Evolutionary conservation across 495 filamentous ascomycete genomes (phyloP), one percentile per base, ranked within the genome.

Genomic region (Entonaema liquescens): DNA sequence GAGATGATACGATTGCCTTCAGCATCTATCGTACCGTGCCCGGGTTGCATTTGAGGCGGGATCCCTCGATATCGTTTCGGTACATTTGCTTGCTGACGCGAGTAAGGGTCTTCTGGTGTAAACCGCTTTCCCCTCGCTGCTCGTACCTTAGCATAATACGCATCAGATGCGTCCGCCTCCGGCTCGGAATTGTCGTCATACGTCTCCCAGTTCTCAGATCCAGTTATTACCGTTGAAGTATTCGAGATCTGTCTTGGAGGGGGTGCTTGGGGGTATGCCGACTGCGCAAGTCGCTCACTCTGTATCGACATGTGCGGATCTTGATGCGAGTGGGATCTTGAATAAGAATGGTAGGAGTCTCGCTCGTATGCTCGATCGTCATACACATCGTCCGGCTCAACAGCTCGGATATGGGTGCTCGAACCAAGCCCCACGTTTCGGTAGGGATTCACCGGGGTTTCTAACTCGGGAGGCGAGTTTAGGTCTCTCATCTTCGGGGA

Each of bases 171-270:
- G 77, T 94, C 93, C 33, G 79, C 79, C 70, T 95, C 93, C 0
- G 91, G 90, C 59, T 90, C 93, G 3, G 88, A 90, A 42, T 85
- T 87, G 76, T 93, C 90, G 69, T 93, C 91, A 67, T 93, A 97
- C 23, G 93, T 96, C 81, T 98, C 93, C 94, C 94, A 98, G 78
- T 98, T 98, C 79, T 97, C 94, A 0, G 92, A 95, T 2, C 93
- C 92, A 11, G 91, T 91, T 2, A 90, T 85, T 3, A 81, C 83
- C 0, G 91, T 92, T 67, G 85, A 87, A 8, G 89, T 87, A 65
- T 87, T 89, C 3, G 92, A 93, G n/a, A 90, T 89, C 68, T 94
- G 91, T 63, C 92, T 81, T 33, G 72, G 73, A 8, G 79, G 75
- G 26, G 80, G 79, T 40, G 78, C 74, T 49, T 79, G 78, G 38